Evolutionary conservation across 2,329 filamentous ascomycete species (phyloP).

Genomic region (Sarocladium brachiariae): DNA sequence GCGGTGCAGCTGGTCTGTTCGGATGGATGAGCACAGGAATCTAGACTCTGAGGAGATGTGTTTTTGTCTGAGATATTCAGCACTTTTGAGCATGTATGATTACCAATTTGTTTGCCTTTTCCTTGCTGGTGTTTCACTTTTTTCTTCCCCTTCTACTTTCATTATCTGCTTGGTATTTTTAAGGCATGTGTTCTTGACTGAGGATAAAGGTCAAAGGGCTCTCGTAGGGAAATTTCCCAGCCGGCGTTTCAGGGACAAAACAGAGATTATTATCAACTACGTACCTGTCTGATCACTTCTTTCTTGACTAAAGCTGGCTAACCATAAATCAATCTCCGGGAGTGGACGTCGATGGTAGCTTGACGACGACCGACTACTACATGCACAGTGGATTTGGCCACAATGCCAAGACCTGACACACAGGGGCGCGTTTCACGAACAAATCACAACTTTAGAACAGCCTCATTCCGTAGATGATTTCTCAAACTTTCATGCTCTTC

Average conservation of each 20-base stretch:
- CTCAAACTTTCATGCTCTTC: not conserved
- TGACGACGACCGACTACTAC: too few species aligned
- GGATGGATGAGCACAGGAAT: conserved; percentile 37
- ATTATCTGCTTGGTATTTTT: not conserved
- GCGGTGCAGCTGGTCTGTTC: conserved; percentile 32
- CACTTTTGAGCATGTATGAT: not conserved
- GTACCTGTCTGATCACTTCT: not conserved
- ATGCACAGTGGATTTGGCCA: not conserved
- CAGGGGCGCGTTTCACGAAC: conserved; percentile 6
- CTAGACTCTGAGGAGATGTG: not conserved
- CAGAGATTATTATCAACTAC: not conserved
- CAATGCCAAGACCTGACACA: conserved; percentile 5
- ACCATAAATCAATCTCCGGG: too few species aligned
- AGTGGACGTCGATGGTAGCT: too few species aligned
- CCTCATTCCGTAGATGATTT: not conserved
- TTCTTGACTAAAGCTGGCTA: too few species aligned
- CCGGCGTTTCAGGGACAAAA: not conserved
- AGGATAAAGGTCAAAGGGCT: not conserved
- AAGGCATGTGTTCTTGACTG: not conserved
- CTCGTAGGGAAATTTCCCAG: not conserved
- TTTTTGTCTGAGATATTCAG: not conserved
- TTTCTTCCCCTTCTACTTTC: not conserved
- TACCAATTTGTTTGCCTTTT: not conserved
- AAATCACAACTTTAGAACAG: not conserved
- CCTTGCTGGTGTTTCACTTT: not conserved